Evolutionary conservation across 179 eudicot genomes (phyloP).

Genomic region (Corrigiola litoralis): DNA sequence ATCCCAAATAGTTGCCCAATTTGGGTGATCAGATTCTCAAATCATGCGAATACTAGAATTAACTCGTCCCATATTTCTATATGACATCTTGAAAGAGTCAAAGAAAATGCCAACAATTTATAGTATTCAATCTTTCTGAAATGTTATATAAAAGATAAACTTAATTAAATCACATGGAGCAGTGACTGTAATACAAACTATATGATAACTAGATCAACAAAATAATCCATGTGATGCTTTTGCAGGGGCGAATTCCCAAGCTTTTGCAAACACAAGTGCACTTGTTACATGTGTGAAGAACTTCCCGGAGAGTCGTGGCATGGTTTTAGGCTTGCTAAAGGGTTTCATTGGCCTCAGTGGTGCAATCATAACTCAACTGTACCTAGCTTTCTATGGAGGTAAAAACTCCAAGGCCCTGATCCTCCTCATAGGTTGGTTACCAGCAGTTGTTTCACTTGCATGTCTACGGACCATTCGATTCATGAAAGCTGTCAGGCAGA

Average conservation of each 20-base stretch:
- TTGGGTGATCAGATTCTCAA: too few species aligned
- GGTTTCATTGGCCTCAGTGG: constrained; percentile 43
- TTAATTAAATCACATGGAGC: too few species aligned
- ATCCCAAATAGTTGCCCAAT: too few species aligned
- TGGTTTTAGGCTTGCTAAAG: constrained; percentile 33
- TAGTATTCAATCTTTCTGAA: too few species aligned
- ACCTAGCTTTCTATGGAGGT: constrained; percentile 31
- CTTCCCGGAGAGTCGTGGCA: constrained; percentile 39
- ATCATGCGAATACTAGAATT: too few species aligned
- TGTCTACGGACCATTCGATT: constrained; percentile 25
- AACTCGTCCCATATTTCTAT: too few species aligned
- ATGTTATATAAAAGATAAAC: too few species aligned
- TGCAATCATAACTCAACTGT: constrained; percentile 38
- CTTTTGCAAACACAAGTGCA: constrained; percentile 42
- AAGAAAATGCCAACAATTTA: too few species aligned
- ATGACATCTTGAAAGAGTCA: too few species aligned
- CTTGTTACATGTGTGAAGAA: constrained; percentile 45
- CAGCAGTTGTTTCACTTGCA: constrained; percentile 19
- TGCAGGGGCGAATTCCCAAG: constrained; percentile 35
- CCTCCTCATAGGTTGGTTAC: constrained; percentile 32
- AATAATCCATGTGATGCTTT: too few species aligned
- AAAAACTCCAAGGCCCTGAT: constrained; percentile 24
- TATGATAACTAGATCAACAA: too few species aligned
- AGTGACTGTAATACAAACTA: too few species aligned
- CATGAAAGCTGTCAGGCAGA: constrained; percentile 23